phyloP scores from a whole-genome alignment of 345 rosid species.

The Hibiscus tridactylites region DNA sequence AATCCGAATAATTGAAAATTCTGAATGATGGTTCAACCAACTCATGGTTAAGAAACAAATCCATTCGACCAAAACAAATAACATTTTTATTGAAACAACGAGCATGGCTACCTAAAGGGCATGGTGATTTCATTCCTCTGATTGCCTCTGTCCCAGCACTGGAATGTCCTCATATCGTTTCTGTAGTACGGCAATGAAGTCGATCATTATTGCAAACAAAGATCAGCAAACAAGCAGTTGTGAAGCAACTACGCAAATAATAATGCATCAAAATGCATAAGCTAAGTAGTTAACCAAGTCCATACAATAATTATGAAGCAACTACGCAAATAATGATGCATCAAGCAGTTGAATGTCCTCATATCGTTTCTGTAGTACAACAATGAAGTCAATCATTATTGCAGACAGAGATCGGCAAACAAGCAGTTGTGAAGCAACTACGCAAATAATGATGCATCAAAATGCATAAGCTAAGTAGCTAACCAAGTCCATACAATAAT shows the following conservation, averaged over 20 bases:
- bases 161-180: conserved; percentile 86
- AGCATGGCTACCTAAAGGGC: not conserved
- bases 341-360: conserved; percentile 67
- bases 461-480: not conserved
- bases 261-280: not conserved
- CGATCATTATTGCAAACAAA: not conserved
- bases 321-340: too few relatives aligned
- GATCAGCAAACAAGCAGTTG: not conserved
- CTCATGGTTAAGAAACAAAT: not conserved
- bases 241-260: not conserved
- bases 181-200: conserved; percentile 29
- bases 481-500: not conserved
- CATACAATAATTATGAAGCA: too few relatives aligned
- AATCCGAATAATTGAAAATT: not conserved
- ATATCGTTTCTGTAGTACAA: conserved; percentile 59
- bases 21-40: not conserved
- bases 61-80: not conserved
- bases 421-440: not conserved
- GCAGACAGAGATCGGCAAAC: not conserved
- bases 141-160: conserved; percentile 78
- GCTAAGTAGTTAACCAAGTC: not conserved
- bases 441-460: not conserved
- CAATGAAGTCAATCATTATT: conserved; percentile 4
- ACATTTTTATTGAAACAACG: conserved; percentile 15
- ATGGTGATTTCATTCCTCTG: conserved; percentile 42